These are phyloP conservation scores for Apiospora saccharicola DNA, from an alignment of 2,329 filamentous ascomycete genomes.

Conservation along the genomic window DNA sequence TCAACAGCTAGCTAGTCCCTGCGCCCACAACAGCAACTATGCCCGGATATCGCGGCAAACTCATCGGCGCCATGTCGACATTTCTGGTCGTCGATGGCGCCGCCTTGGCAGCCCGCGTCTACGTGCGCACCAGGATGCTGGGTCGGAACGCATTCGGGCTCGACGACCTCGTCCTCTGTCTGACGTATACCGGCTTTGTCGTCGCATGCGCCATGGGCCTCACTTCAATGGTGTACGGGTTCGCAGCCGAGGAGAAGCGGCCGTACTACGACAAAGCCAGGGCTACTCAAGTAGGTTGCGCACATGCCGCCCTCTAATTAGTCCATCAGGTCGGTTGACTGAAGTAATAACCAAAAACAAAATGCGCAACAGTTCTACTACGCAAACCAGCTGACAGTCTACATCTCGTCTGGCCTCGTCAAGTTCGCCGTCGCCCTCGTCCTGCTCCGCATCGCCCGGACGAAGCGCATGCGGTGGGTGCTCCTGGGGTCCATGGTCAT, in stretches of 20 bases:
- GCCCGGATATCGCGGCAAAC: slow-evolving; percentile 31
- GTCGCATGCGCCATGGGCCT: slow-evolving; percentile 40
- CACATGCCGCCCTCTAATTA: too few relatives aligned
- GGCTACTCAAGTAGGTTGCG: slow-evolving; percentile 29
- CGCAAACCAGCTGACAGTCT: slow-evolving; percentile 41
- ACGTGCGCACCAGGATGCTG: slow-evolving; percentile 38
- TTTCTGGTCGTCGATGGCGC: slow-evolving; percentile 38
- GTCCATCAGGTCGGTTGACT: too few relatives aligned
- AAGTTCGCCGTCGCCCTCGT: slow-evolving; percentile 45
- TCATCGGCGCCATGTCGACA: slow-evolving; percentile 38
- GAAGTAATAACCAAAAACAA: not conserved
- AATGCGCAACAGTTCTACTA: slow-evolving; percentile 37
- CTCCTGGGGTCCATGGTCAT: slow-evolving; percentile 39
- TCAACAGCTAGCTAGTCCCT: not conserved
- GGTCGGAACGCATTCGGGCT: slow-evolving; percentile 39
- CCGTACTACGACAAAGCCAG: slow-evolving; percentile 36
- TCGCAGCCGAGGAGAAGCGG: slow-evolving; percentile 36
- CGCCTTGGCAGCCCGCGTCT: slow-evolving; percentile 38
- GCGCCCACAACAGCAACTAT: not conserved
- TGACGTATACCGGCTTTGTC: slow-evolving; percentile 42
- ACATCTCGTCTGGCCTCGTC: slow-evolving; percentile 42
- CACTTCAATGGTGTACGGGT: slow-evolving; percentile 41
- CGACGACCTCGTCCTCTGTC: slow-evolving; percentile 39
- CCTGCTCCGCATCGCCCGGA: slow-evolving; percentile 40
- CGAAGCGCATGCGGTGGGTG: slow-evolving; percentile 34